phyloP scores from a whole-genome alignment of 2,329 filamentous ascomycete species.

The Fusarium acutatum region DNA sequence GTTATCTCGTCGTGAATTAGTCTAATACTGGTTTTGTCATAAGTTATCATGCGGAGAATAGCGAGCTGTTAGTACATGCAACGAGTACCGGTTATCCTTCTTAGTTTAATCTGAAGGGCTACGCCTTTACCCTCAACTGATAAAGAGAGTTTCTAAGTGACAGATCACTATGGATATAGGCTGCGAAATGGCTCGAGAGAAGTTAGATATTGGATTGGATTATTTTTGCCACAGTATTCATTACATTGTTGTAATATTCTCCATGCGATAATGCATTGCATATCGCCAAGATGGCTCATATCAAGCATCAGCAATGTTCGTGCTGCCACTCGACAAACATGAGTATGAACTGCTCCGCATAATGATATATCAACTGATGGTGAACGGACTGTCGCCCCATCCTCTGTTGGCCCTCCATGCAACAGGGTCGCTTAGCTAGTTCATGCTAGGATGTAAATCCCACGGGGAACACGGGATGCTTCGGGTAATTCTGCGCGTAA shows the following conservation, averaged over 20 bases:
- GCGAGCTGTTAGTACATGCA: fast-evolving
- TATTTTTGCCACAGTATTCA: no score
- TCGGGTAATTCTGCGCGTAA: no score
- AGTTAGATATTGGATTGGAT: no score
- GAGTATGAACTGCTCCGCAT: fast-evolving
- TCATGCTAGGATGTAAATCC: neutral
- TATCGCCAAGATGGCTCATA: fast-evolving
- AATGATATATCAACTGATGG: neutral
- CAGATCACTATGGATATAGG: no score
- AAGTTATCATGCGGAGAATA: no score
- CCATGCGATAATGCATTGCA: fast-evolving
- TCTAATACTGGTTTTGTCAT: neutral
- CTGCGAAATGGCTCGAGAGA: no score
- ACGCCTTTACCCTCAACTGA: neutral
- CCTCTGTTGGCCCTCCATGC: neutral
- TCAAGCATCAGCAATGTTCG: fast-evolving
- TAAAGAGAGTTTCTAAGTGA: no score
- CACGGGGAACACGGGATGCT: neutral
- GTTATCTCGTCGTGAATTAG: neutral
- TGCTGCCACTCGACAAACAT: fast-evolving
- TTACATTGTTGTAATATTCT: no score
- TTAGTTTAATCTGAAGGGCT: neutral
- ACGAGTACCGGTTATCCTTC: neutral
- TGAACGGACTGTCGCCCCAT: fast-evolving
- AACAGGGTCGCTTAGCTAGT: neutral